phyloP scores from a whole-genome alignment of 768 basidiomycete species.

The Xerocomellus intermedius region DNA sequence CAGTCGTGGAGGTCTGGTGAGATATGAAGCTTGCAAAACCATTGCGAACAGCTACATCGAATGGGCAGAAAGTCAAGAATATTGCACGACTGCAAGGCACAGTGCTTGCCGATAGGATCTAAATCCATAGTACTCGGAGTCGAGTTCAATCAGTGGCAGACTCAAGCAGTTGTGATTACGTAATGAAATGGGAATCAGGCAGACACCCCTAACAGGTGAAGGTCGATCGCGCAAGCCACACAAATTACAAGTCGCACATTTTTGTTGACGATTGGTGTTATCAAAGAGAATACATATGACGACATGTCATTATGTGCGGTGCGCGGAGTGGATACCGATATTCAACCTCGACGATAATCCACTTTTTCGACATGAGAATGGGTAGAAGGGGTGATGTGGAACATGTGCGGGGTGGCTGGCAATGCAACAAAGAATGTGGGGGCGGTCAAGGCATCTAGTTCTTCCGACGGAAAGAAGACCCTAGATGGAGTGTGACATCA shows the following conservation, averaged over 20 bases:
- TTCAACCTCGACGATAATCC: conserved; percentile 12
- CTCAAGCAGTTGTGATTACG: background rate
- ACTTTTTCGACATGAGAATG: conserved; percentile 12
- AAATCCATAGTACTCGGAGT: conserved; percentile 37
- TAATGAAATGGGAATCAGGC: background rate
- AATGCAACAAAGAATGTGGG: conserved; percentile 1
- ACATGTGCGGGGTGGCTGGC: background rate
- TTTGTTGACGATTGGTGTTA: background rate
- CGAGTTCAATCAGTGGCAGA: background rate
- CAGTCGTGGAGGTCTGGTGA: conserved; percentile 62
- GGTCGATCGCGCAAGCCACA: background rate
- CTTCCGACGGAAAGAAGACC: conserved; percentile 98
- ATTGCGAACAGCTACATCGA: conserved; percentile 54
- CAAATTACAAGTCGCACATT: background rate
- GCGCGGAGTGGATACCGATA: conserved; percentile 5
- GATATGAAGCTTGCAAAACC: conserved; percentile 67
- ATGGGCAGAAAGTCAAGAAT: conserved; percentile 77
- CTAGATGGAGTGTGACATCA: conserved; percentile 41
- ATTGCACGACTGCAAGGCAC: conserved; percentile 58
- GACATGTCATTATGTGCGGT: conserved; percentile 2
- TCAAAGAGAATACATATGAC: conserved; percentile 12
- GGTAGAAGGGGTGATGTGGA: background rate
- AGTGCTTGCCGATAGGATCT: conserved; percentile 60
- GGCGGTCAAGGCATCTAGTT: conserved; percentile 45
- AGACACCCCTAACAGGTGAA: no score